Base-by-base conservation (phyloP, 2,329 filamentous ascomycete genomes). In the Orbilia brochopaga region DNA sequence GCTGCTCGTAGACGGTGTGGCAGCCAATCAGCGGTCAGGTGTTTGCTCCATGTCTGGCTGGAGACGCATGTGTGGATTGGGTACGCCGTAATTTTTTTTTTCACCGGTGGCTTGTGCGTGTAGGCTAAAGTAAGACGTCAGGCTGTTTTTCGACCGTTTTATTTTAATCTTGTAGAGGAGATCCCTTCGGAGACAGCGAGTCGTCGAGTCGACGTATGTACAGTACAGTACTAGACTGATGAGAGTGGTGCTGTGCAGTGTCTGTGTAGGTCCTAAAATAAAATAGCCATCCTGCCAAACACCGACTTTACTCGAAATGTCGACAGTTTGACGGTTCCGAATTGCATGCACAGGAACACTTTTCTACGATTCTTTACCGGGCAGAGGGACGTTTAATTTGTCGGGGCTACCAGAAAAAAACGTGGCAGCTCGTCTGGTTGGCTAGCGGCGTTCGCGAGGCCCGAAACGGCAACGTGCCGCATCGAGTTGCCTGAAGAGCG, bases 351-450 rank as follows among this genome's bases (percentile, higher is more conserved):
- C 27, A 32, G 27, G n/a, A n/a, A n/a, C n/a, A n/a, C n/a, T n/a
- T n/a, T n/a, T n/a, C n/a, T n/a, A 32, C 4, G 27, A 32, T 32
- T 32, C 8, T 8, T 3, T 32, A 3, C 8, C 4, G 27, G 27
- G 8, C 27, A 32, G n/a, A 42, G 3, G 37, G 37, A 17, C 11
- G 37, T 17, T 42, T 42, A 17, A 15, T 4, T 2, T 17, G 37
- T 42, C 15, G 37, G 37, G 13, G n/a, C 5, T 4, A 15, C 2
- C 37, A n/a, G n/a, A 48, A 30, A 69, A 69, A 69, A 69, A 69
- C 65, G 65, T 69, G 65, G 65, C 65, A 69, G 64, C 58, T 69
- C 65, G 65, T 69, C 57, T 69, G 65, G 53, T 52, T 8, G 48
- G 50, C 50, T 65, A 65, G 51, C 54, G 62, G 46, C 19, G 15